Conservation (phyloP, 805 yeast genomes). For the Kodamaea leandrae region DNA sequence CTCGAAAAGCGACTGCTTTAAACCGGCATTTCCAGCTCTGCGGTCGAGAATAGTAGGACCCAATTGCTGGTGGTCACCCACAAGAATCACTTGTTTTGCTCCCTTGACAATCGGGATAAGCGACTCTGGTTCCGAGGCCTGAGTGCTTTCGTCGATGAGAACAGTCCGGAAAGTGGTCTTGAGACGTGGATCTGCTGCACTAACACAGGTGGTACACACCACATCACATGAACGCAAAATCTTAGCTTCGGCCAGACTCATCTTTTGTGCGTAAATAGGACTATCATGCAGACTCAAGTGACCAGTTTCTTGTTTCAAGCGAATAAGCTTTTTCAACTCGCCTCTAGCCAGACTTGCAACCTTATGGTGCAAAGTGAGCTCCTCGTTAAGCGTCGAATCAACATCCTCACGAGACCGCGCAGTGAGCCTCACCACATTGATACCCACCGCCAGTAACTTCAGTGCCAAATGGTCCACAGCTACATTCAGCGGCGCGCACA, state of each 20-base stretch:
- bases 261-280: conserved; percentile 38
- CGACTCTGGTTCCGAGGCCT: conserved; percentile 90
- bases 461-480: conserved; percentile 90
- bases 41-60: conserved; percentile 87
- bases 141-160: conserved; percentile 89
- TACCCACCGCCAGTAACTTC: conserved; percentile 65
- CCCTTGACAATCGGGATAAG: conserved; percentile 87
- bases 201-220: conserved; percentile 88
- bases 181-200: conserved; percentile 79
- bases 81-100: conserved; percentile 82
- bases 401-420: conserved; percentile 82
- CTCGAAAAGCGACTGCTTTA: conserved; percentile 83
- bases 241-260: conserved; percentile 47
- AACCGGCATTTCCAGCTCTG: conserved; percentile 82
- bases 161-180: conserved; percentile 67
- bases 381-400: conserved; percentile 57
- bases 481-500: conserved; percentile 94
- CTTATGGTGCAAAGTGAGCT: conserved; percentile 54
- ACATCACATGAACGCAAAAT: conserved; percentile 64
- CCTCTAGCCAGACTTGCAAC: conserved; percentile 50
- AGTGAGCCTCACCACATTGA: conserved; percentile 72
- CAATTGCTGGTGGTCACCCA: conserved; percentile 94
- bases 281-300: conserved; percentile 61
- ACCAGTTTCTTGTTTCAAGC: conserved; percentile 61
- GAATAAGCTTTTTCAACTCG: conserved; percentile 56